Evolutionary conservation across 176 grass and related monocot genomes (phyloP), one percentile per base, ranked within the genome.

Genomic region (Secale cereale): DNA sequence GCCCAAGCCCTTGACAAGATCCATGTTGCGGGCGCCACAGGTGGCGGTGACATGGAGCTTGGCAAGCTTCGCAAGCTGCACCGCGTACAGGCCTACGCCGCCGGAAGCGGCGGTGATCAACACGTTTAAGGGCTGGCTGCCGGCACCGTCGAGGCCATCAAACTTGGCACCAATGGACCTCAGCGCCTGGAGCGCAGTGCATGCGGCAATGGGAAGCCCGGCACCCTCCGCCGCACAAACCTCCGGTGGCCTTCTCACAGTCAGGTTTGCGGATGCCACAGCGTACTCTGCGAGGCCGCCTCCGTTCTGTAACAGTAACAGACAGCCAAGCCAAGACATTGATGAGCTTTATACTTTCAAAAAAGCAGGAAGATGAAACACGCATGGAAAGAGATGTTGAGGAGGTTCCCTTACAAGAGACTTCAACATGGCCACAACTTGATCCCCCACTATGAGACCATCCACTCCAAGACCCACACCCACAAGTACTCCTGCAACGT

Each of bases 261-360:
- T 90, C 23, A 87, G 30, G 20, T 20, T 79, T 59, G 52, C 63
- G 2, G 82, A 11, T 39, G 87, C 82, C 26, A 91, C 82, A 17
- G 82, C 82, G 14, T 89, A 97, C 32, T 91, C 91, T 72, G n/a
- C 83, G 0, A 94, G 76, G 10, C 91, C 94, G 46, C 91, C 85
- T 74, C 87, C 91, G 14, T 33, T 60, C 94, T 97, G 85, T 70
- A 27, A 59, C 7, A 36, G 35, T n/a, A n/a, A n/a, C n/a, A n/a
- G 3, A n/a, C n/a, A n/a, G n/a, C n/a, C n/a, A 1, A 23, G 16
- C 0, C 10, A 48, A 36, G 23, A 41, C 30, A 11, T 33, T 23
- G 15, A 39, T 41, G 14, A 61, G 33, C 33, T 15, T 62, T 63
- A n/a, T n/a, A n/a, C n/a, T n/a, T n/a, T n/a, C n/a, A n/a, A n/a